phyloP scores from a whole-genome alignment of 2,329 filamentous ascomycete species.

The Alternaria tenuissima region DNA sequence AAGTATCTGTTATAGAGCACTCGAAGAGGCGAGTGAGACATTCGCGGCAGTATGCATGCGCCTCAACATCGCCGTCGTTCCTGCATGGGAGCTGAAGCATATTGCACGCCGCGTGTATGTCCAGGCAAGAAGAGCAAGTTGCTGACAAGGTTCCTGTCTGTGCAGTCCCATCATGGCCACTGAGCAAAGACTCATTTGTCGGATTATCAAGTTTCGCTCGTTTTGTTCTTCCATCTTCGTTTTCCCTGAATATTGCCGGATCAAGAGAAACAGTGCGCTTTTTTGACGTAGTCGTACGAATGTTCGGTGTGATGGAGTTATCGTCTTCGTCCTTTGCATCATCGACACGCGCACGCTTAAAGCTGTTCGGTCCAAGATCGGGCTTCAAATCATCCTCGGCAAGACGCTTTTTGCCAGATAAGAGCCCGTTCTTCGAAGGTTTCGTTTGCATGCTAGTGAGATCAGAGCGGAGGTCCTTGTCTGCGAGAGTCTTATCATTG shows the following conservation, averaged over 20 bases:
- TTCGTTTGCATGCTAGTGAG: background rate
- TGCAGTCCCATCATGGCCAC: background rate
- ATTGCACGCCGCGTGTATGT: background rate
- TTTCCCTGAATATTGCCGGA: background rate
- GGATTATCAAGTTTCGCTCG: background rate
- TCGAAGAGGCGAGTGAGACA: background rate
- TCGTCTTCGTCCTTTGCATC: too few species aligned
- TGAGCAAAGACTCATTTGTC: background rate
- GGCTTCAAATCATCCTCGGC: too few species aligned
- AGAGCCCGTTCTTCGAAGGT: background rate
- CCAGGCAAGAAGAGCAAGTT: background rate
- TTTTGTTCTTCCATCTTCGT: background rate
- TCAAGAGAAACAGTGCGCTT: background rate
- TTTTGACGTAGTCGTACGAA: background rate
- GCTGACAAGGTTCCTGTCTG: background rate
- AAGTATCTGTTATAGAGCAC: background rate
- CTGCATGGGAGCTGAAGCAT: background rate
- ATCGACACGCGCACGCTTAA: too few species aligned
- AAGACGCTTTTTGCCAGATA: too few species aligned
- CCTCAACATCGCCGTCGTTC: background rate
- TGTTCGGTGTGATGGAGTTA: background rate
- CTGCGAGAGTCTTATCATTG: background rate
- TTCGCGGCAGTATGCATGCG: background rate
- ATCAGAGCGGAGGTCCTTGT: background rate
- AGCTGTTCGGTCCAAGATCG: too few species aligned